These are phyloP conservation scores for Lindgomyces ingoldianus DNA, from an alignment of 495 filamentous ascomycete genomes.

Conservation along the genomic window DNA sequence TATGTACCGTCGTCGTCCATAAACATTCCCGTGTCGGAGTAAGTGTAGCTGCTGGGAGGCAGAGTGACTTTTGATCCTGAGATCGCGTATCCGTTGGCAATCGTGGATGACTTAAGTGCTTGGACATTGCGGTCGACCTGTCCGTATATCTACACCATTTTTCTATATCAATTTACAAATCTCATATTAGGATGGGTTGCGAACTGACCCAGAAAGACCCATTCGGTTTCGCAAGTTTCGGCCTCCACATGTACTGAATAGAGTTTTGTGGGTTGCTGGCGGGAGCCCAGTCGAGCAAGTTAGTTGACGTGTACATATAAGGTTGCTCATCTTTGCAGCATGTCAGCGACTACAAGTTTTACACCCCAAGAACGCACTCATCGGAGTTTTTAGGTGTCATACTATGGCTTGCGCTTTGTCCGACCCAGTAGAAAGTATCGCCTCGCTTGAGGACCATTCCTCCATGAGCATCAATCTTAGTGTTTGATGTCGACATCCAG, in stretches of 20 bases:
- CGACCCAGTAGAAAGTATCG: constrained; percentile 45
- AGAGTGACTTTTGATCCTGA: constrained; percentile 46
- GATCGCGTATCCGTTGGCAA: constrained; percentile 44
- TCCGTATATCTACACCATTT: constrained; percentile 43
- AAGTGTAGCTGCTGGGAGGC: constrained; percentile 49
- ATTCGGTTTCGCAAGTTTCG: constrained; percentile 52
- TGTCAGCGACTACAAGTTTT: background rate
- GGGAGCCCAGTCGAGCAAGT: constrained; percentile 51
- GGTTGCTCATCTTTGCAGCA: constrained; percentile 45
- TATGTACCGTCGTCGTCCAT: constrained; percentile 42
- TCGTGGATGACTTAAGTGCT: constrained; percentile 44
- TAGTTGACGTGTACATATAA: constrained; percentile 50
- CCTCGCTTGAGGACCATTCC: constrained; percentile 45
- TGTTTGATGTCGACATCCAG: constrained; percentile 46
- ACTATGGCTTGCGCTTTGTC: constrained; percentile 48
- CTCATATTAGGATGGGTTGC: background rate
- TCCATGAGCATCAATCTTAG: constrained; percentile 50
- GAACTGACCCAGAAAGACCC: constrained; percentile 43
- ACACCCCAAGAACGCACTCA: background rate
- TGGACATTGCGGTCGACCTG: constrained; percentile 52
- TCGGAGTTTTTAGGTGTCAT: constrained; percentile 14
- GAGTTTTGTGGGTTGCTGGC: constrained; percentile 23
- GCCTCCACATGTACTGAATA: constrained; percentile 43
- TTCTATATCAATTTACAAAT: background rate
- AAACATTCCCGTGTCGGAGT: constrained; percentile 53